Percentiles rank a stretch among this genome's conserved stretches.
Conservation (phyloP, 352 stramenopile species). For the Phytophthora sp. region DNA sequence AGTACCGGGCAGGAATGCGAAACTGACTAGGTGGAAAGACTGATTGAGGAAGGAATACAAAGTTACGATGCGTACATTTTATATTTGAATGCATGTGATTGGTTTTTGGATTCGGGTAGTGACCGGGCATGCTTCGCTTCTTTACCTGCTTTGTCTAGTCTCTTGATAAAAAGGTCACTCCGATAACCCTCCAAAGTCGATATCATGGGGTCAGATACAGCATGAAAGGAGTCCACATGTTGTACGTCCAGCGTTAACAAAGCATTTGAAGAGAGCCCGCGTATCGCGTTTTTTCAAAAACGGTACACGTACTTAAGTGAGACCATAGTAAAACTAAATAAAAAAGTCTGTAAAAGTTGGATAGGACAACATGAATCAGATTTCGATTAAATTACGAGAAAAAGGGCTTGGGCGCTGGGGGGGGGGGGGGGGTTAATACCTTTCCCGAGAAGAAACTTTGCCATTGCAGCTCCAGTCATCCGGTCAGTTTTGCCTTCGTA, state of each 20-base stretch:
- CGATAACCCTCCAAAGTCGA: neutral
- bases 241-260: neutral
- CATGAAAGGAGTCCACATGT: neutral
- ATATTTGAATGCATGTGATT: neutral
- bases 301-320: constrained; percentile 1
- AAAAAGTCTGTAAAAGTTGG: too few relatives aligned
- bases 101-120: neutral
- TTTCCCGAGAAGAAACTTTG: too few relatives aligned
- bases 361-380: neutral
- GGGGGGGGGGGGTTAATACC: too few relatives aligned
- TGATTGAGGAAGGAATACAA: too few relatives aligned
- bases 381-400: too few relatives aligned
- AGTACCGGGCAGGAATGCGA: too few relatives aligned
- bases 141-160: neutral
- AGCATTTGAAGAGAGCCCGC: neutral
- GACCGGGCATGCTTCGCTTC: neutral
- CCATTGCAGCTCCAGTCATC: too few relatives aligned
- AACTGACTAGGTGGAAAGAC: too few relatives aligned
- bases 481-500: too few relatives aligned
- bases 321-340: neutral
- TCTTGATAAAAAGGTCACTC: neutral
- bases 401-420: too few relatives aligned
- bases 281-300: neutral
- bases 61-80: neutral
- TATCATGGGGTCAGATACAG: neutral